A percentile compares a stretch with the other conserved stretches of the same genome.
Evolutionary conservation across 2,329 filamentous ascomycete genomes (phyloP).

Genomic region (Aspergillus clavatus): DNA sequence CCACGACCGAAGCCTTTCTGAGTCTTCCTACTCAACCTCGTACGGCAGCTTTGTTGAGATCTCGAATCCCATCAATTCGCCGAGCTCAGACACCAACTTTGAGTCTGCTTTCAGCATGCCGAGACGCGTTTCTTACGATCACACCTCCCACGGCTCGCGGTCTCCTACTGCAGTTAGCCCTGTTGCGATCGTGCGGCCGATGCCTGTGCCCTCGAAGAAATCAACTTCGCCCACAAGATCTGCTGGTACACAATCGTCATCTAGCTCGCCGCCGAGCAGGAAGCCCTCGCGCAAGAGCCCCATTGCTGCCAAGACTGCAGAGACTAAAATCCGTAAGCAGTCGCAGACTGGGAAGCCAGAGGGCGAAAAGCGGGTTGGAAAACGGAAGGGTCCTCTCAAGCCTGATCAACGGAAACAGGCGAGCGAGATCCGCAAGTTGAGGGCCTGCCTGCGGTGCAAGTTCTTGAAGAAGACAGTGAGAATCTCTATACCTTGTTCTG

Average conservation of each 20-base stretch:
- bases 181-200: conserved; percentile 61
- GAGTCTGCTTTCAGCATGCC: conserved; percentile 49
- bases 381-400: conserved; percentile 80
- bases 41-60: conserved; percentile 81
- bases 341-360: conserved; percentile 74
- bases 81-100: conserved; percentile 69
- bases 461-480: conserved; percentile 88
- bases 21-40: conserved; percentile 71
- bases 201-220: conserved; percentile 49
- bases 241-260: conserved; percentile 59
- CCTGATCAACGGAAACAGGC: conserved; percentile 95
- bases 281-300: conserved; percentile 68
- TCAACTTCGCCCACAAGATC: conserved; percentile 53
- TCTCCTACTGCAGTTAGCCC: conserved; percentile 57
- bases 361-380: conserved; percentile 87
- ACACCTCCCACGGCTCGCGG: conserved; percentile 40
- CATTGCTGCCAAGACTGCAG: conserved; percentile 72
- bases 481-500: not conserved
- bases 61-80: conserved; percentile 74
- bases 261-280: conserved; percentile 62
- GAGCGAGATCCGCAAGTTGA: conserved; percentile 90
- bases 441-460: conserved; percentile 92
- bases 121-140: conserved; percentile 38
- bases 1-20: conserved; percentile 80
- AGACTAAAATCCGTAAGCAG: conserved; percentile 74